Conservation (phyloP, 306 rosid species). For the Vachellia pachyceras region DNA sequence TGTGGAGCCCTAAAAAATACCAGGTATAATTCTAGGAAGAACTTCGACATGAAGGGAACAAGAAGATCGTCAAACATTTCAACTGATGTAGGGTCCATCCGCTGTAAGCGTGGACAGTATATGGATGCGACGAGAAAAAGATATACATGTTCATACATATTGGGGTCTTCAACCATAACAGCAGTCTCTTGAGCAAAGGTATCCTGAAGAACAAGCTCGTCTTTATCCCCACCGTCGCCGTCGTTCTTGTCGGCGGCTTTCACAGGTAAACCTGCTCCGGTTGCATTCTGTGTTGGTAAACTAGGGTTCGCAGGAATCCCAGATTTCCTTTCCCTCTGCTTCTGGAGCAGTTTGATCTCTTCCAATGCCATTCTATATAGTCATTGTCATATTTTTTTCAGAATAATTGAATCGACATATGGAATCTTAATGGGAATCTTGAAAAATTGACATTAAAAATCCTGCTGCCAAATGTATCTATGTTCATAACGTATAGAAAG, state of each 20-base stretch:
- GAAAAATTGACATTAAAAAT: background rate
- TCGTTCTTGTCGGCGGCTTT: constrained; percentile 50
- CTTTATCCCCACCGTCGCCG: constrained; percentile 67
- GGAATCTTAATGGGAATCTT: constrained; percentile 30
- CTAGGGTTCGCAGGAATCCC: constrained; percentile 74
- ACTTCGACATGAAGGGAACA: background rate
- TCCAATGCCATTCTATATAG: constrained; percentile 75
- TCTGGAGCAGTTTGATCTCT: constrained; percentile 90
- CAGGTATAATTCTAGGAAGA: background rate
- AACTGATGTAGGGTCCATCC: background rate
- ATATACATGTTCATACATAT: constrained; percentile 55
- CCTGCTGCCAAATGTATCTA: background rate
- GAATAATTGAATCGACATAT: background rate
- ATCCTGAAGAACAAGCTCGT: constrained; percentile 87
- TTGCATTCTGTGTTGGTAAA: constrained; percentile 36
- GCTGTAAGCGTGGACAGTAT: background rate
- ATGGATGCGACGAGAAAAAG: background rate
- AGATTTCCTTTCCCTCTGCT: constrained; percentile 86
- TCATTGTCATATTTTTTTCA: background rate
- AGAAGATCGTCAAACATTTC: background rate
- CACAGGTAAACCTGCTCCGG: constrained; percentile 34
- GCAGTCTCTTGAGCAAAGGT: constrained; percentile 97
- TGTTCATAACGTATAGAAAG: background rate
- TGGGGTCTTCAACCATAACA: constrained; percentile 91
- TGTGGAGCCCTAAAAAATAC: background rate